Evolutionary conservation across 495 filamentous ascomycete species (phyloP).

Genomic region (Aspergillus mulundensis): DNA sequence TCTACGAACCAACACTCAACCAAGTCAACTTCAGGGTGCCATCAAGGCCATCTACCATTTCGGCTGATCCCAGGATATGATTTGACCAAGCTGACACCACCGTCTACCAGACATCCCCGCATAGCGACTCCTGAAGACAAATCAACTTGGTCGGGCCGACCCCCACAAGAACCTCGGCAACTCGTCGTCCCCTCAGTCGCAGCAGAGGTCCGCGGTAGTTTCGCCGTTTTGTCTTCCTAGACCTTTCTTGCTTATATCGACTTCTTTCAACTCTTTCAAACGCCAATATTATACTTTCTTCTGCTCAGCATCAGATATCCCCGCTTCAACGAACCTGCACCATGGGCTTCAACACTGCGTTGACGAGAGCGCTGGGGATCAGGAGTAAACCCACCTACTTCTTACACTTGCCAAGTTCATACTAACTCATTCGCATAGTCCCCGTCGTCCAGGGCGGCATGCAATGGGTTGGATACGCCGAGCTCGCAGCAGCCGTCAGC

Average conservation of each 20-base stretch:
- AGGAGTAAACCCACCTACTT: conserved; percentile 44
- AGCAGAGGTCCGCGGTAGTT: conserved; percentile 25
- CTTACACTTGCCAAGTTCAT: neutral
- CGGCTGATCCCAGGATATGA: no score
- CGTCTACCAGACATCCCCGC: neutral
- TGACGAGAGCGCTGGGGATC: conserved; percentile 88
- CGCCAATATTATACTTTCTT: neutral
- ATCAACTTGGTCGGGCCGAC: conserved; percentile 16
- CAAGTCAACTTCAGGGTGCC: neutral
- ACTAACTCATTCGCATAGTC: conserved; percentile 50
- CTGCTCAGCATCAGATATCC: neutral
- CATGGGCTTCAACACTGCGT: conserved; percentile 91
- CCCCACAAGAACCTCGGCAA: conserved; percentile 31
- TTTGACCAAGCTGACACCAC: no score
- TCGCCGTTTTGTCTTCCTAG: neutral
- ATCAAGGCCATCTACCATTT: neutral
- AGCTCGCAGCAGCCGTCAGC: conserved; percentile 88
- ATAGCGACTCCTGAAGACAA: neutral
- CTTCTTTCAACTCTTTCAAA: neutral
- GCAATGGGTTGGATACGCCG: conserved; percentile 88
- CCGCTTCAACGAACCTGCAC: neutral
- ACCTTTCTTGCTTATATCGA: neutral
- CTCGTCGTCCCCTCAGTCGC: conserved; percentile 26
- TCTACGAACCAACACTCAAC: neutral
- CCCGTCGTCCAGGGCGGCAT: conserved; percentile 98